Evolutionary conservation across 306 rosid species (phyloP).

Genomic region (Sicyos edulis): DNA sequence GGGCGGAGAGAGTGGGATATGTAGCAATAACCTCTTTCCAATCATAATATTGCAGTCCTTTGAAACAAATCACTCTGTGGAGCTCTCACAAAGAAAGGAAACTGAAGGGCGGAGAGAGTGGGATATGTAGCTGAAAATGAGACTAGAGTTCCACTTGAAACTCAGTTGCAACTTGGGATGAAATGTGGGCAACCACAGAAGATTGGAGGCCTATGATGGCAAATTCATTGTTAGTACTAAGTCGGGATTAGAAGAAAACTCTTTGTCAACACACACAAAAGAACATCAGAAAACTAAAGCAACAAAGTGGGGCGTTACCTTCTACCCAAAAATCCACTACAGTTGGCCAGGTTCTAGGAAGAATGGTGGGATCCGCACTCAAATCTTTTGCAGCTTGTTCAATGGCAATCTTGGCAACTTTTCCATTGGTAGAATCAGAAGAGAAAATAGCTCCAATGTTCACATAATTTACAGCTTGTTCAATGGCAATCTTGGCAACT

Average conservation of each 20-base stretch:
- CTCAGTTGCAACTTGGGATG: conserved; percentile 81
- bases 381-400: no score
- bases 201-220: conserved; percentile 93
- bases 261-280: not conserved
- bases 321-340: conserved; percentile 75
- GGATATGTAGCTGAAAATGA: conserved; percentile 95
- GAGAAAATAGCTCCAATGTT: no score
- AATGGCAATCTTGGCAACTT: no score
- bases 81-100: conserved; percentile 77
- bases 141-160: conserved; percentile 70
- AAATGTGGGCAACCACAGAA: conserved; percentile 78
- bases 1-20: no score
- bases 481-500: conserved; percentile 76
- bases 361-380: no score
- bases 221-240: conserved; percentile 20
- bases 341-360: no score
- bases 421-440: no score
- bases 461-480: conserved; percentile 60
- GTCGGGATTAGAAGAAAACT: not conserved
- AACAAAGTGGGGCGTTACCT: conserved; percentile 37
- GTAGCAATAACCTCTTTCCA: no score
- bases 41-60: no score
- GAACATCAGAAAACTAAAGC: not conserved
- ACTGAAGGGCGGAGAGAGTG: conserved; percentile 70
- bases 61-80: conserved; percentile 69